Conservation (phyloP, 2,329 filamentous ascomycete species). For the Penicillium sp. region DNA sequence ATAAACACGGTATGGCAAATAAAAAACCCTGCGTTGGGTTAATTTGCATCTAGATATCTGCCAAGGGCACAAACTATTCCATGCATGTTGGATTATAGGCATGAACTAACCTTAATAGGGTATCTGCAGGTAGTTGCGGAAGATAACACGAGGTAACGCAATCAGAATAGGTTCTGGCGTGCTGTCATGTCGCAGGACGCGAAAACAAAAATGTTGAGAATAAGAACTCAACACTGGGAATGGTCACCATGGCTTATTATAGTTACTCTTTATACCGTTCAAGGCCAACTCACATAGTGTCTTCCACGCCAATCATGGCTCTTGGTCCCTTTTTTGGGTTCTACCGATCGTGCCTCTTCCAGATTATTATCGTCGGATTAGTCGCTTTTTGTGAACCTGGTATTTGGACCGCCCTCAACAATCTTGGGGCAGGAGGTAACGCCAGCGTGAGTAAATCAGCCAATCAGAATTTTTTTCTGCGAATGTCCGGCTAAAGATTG, state of each 20-base stretch:
- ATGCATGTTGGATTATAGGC: background rate
- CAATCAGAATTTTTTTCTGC: background rate
- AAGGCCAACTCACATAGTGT: background rate
- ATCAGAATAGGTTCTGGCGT: slow-evolving; percentile 15
- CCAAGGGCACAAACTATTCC: background rate
- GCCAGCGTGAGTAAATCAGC: slow-evolving; percentile 8
- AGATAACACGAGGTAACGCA: slow-evolving; percentile 4
- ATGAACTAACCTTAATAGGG: background rate
- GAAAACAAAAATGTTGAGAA: background rate
- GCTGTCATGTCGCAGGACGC: background rate
- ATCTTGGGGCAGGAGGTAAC: slow-evolving; percentile 45
- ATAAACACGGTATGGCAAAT: background rate
- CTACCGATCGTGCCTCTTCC: slow-evolving; percentile 48
- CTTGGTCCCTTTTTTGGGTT: slow-evolving; percentile 3
- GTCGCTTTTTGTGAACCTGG: slow-evolving; percentile 46
- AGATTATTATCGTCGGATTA: slow-evolving; percentile 42
- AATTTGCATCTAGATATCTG: background rate
- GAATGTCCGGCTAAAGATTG: slow-evolving; percentile 10
- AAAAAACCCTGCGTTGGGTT: background rate
- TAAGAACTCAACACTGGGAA: background rate
- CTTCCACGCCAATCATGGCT: slow-evolving; percentile 1
- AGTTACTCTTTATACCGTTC: background rate
- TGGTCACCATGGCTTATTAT: background rate
- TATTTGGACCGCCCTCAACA: slow-evolving; percentile 49
- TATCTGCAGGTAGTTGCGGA: background rate